Evolutionary conservation across 192 early-diverging fungal genomes (phyloP).

Genomic region (Mortierella antarctica): DNA sequence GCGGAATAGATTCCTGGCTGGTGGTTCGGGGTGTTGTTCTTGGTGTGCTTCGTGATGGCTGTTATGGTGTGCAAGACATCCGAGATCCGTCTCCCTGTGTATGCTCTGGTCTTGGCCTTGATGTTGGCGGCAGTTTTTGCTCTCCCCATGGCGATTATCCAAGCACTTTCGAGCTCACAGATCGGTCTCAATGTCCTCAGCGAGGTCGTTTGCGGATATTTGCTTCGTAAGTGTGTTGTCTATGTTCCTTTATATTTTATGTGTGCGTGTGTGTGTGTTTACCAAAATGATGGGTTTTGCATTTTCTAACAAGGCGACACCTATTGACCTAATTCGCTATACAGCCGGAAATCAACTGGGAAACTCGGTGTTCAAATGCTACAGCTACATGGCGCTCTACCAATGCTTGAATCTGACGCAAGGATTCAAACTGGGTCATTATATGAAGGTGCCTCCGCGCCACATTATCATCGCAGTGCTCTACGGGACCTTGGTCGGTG

Average conservation of each 20-base stretch:
- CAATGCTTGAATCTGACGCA: constrained; percentile 80
- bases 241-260: not conserved
- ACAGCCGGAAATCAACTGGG: constrained; percentile 66
- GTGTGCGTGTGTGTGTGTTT: not conserved
- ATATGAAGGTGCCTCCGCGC: constrained; percentile 45
- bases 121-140: constrained; percentile 56
- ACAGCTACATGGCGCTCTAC: constrained; percentile 68
- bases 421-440: constrained; percentile 74
- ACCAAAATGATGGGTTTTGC: not conserved
- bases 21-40: constrained; percentile 64
- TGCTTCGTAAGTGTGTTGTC: constrained; percentile 29
- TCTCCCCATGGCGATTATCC: constrained; percentile 64
- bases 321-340: no score
- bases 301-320: not conserved
- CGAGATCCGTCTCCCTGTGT: constrained; percentile 58
- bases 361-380: constrained; percentile 70
- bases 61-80: constrained; percentile 50
- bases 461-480: constrained; percentile 39
- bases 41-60: constrained; percentile 44
- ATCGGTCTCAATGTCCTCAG: constrained; percentile 68
- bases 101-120: constrained; percentile 58
- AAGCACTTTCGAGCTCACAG: constrained; percentile 64
- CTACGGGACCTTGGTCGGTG: constrained; percentile 31
- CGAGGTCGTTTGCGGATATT: constrained; percentile 68
- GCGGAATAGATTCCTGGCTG: constrained; percentile 62